Percentiles rank a stretch among this genome's conserved stretches.
phyloP scores from a whole-genome alignment of 257 asterid genomes.

The Fraxinus pennsylvanica region DNA sequence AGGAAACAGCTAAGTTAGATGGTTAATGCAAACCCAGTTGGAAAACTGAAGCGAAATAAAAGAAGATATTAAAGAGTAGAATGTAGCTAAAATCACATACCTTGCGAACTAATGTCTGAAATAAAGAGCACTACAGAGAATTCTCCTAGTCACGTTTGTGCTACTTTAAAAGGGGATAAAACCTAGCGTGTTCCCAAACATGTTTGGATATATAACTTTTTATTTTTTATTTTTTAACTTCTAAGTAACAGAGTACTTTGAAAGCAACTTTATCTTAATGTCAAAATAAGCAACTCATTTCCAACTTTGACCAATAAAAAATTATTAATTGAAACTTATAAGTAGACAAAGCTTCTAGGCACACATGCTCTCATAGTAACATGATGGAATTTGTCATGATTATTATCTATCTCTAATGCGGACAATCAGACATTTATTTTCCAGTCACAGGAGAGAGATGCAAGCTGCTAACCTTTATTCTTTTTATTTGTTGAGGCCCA shows the following conservation, averaged over 20 bases:
- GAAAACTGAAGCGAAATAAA: too few species aligned
- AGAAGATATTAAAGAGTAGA: neutral
- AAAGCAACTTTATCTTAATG: neutral
- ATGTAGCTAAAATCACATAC: neutral
- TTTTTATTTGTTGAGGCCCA: conserved; percentile 62
- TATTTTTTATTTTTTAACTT: neutral
- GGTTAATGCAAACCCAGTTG: neutral
- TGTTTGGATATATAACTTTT: neutral
- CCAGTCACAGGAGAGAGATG: conserved; percentile 7
- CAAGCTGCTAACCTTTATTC: conserved; percentile 59
- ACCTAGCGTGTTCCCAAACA: neutral
- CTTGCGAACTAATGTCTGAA: neutral
- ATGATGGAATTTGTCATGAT: neutral
- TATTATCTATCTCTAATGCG: neutral
- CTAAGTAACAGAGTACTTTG: too few species aligned
- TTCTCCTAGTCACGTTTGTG: neutral
- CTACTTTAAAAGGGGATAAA: neutral
- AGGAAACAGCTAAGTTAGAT: neutral
- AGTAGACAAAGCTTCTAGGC: neutral
- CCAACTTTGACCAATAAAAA: neutral
- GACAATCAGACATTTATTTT: neutral
- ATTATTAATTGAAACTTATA: neutral
- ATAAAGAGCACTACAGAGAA: neutral
- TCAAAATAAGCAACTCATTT: neutral
- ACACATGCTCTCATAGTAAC: neutral